Evolutionary conservation across 495 filamentous ascomycete species (phyloP), one percentile per base, ranked within the genome.

Genomic region (Aspergillus indologenus): DNA sequence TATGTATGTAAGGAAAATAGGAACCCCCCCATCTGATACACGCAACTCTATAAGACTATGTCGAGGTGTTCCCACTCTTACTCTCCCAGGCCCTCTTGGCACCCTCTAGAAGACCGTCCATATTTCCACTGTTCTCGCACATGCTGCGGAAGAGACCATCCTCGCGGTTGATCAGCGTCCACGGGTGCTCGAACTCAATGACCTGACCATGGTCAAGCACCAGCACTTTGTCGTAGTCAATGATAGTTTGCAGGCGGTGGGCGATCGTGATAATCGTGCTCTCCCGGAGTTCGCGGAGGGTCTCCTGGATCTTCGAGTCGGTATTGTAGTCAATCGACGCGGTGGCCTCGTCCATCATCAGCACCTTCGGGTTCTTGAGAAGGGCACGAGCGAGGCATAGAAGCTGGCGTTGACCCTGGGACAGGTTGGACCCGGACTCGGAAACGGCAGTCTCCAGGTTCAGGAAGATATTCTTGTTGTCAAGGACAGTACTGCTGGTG

Each of bases 311-410:
- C 73, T 96, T 96, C 59, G 85, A 77, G 66, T 99, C 95, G 17
- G 94, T 99, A 34, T 85, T 86, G 73, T 98, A 98, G 79, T 99
- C 95, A 68, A 99, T 98, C 1, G 91, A 96, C 0, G 94, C 95
- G 22, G 95, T 99, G 18, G 95, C 95, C 78, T 99, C 95, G 73
- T 99, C 95, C 94, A 99, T 98, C 69, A 99, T 87, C 4, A 99
- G 77, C 18, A 99, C 94, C 45, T 87, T 90, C 0, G 95, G 94
- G 29, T 83, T 83, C 77, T 92, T 97, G 65, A 99, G 88, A 47
- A 99, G 81, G 0, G 95, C 95, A 19, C 95, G 87, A 2, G 95
- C 95, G 17, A 99, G 87, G 65, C 95, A 99, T 46, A 99, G 80
- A 15, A 99, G 89, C 73, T 99, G 95, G 7, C 89, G 84, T 67